Evolutionary conservation across 2,329 filamentous ascomycete species (phyloP).

Genomic region (Arthrobotrys iridis): DNA sequence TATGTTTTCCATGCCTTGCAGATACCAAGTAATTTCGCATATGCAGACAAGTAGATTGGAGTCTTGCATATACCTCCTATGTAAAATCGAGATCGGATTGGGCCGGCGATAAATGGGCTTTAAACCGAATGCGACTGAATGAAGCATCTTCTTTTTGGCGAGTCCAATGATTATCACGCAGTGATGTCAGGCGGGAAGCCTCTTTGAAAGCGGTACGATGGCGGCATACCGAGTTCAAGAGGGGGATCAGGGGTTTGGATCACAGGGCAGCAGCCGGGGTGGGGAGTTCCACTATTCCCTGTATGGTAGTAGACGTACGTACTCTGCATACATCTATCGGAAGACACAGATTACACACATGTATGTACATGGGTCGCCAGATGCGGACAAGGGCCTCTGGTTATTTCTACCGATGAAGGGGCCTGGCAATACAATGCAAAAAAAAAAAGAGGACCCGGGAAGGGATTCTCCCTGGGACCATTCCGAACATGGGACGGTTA

Average conservation of each 20-base stretch:
- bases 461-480: not conserved
- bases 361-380: not conserved
- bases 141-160: not conserved
- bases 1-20: not conserved
- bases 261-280: slow-evolving; percentile 28
- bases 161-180: slow-evolving; percentile 16
- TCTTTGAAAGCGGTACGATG: not conserved
- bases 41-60: too few relatives aligned
- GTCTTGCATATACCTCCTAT: not conserved
- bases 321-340: too few relatives aligned
- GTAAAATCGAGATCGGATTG: not conserved
- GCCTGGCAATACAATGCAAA: too few relatives aligned
- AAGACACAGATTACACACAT: too few relatives aligned
- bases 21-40: not conserved
- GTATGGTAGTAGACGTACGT: too few relatives aligned
- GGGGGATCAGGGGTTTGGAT: slow-evolving; percentile 44
- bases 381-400: not conserved
- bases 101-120: too few relatives aligned
- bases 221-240: not conserved
- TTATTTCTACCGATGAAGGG: not conserved
- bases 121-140: not conserved
- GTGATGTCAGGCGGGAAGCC: slow-evolving; percentile 28
- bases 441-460: too few relatives aligned
- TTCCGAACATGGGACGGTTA: too few relatives aligned
- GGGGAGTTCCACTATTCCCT: not conserved